These are phyloP conservation scores for Scheffersomyces coipomensis DNA, from an alignment of 805 yeast genomes.

Conservation along the genomic window DNA sequence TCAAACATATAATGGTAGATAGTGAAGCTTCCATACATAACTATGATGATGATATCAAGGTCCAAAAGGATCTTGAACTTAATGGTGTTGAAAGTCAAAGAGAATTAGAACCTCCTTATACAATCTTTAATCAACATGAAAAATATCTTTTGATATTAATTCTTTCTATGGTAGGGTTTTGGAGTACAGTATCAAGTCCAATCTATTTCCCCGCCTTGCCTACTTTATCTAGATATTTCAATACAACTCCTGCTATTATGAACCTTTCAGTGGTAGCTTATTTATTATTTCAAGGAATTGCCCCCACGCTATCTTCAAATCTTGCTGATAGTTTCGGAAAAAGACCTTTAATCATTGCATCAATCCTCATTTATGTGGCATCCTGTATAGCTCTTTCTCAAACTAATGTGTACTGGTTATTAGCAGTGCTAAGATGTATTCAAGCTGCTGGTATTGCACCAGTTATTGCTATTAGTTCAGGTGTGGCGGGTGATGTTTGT, in stretches of 20 bases:
- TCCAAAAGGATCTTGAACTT: neutral
- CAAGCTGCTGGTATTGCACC: slow-evolving; percentile 81
- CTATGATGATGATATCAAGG: neutral
- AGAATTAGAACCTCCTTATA: slow-evolving; percentile 26
- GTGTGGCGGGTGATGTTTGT: slow-evolving; percentile 73
- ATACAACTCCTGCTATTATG: slow-evolving; percentile 54
- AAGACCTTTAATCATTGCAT: slow-evolving; percentile 59
- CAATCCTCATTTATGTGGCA: slow-evolving; percentile 54
- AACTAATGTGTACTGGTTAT: slow-evolving; percentile 53
- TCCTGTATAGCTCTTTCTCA: slow-evolving; percentile 69
- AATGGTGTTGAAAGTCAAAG: slow-evolving; percentile 1
- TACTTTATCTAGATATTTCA: slow-evolving; percentile 51
- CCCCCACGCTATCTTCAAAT: slow-evolving; percentile 69
- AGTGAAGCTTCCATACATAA: neutral
- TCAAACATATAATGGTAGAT: too few species aligned
- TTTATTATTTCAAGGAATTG: slow-evolving; percentile 69
- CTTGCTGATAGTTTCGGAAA: slow-evolving; percentile 73
- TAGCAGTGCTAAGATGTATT: slow-evolving; percentile 68
- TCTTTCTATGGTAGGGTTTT: slow-evolving; percentile 51
- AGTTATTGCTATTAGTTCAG: slow-evolving; percentile 65
- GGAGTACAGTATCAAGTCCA: slow-evolving; percentile 73
- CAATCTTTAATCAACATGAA: slow-evolving; percentile 45
- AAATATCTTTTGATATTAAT: slow-evolving; percentile 35
- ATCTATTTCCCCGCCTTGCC: slow-evolving; percentile 80
- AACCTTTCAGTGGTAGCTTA: slow-evolving; percentile 78